Base-by-base conservation (phyloP, 345 rosid species). In the Aquilaria yunnanensis region DNA sequence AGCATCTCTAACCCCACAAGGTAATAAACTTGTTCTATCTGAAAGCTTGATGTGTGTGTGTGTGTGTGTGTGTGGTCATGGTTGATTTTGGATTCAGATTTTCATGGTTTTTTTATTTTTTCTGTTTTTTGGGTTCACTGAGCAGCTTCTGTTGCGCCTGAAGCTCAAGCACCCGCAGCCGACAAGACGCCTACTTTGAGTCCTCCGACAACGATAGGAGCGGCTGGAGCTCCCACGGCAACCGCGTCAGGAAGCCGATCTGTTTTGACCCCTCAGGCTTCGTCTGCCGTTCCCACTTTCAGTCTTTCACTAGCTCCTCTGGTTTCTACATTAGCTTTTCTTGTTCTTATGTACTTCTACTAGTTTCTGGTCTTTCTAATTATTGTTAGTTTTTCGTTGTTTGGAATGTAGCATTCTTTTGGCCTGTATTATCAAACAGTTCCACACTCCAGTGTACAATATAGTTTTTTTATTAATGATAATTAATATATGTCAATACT, bases 81-180 rank as follows among this genome's bases (percentile, higher is more conserved):
- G 34, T 50, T 9, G 14, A 9, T 14, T 62, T 14, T 14, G n/a
- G 16, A n/a, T 6, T 69, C 23, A 23, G 1, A 46, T 2, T 37
- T 31, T 4, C 3, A 32, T 30, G 32, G 1, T 2, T 3, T 59
- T 49, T 31, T 30, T 32, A 33, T 54, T 23, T 49, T 70, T 34
- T 23, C 23, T 23, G 23, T 23, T 1, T 23, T 23, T 23, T 23
- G 23, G 23, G 23, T 23, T 23, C 23, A 23, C 16, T 65, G 57
- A 3, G 45, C 78, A 67, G 78, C 72, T 69, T 69, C 88, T 12
- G 49, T 78, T 10, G 88, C 77, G 59, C 92, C 98, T 14, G 78
- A 79, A 70, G 80, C 95, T 0, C 76, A 78, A 41, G 61, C 91
- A 2, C 66, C 92, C 33, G 70, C 83, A 52, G 48, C 89, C 11